Evolutionary conservation across 2,329 filamentous ascomycete species (phyloP), one percentile per base, ranked within the genome.

Genomic region (Venturia asperata): DNA sequence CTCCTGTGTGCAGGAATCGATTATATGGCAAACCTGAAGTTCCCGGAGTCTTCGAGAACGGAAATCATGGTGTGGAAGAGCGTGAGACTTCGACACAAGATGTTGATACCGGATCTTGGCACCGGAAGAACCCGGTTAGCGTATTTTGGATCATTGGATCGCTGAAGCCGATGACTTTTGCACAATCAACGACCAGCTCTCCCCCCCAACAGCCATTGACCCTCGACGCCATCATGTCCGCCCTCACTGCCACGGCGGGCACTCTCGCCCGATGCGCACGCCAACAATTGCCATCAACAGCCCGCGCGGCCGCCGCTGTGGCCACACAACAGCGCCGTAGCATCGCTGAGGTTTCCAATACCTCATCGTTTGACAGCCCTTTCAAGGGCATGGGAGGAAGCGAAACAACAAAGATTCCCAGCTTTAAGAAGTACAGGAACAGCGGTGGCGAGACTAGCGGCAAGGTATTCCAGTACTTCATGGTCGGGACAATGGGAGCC

Each of bases 401-500:
- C 69, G 75, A 76, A 66, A 85, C 83, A 71, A 87, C 83, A 77
- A 86, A 89, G 78, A 89, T 97, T 75, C 94, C 94, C 71, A 87
- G 90, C 81, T 97, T 96, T 80, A 85, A 85, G 77, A 88, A 92
- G 77, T 99, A 99, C 83, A 82, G 87, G 80, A 88, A 85, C 79
- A 87, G 86, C 76, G 81, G 81, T 70, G 80, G 80, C 71, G 82
- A 88, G 77, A 84, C 81, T 71, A 82, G 83, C 74, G 96, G 96
- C 81, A 89, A 92, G 82, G 82, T 96, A 71, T 94, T 96, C 79
- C 87, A 88, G 74, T 99, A 99, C 85, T 97, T 99, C 81, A 96
- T 97, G 91, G 94, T 96, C 70, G 94, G 94, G 73, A 88, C 91
- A 65, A 89, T 99, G 84, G 94, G 94, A 76, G 89, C 94, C 74